A percentile compares a stretch with the other conserved stretches of the same genome.
phyloP scores from a whole-genome alignment of 352 stramenopile species.

The Aphanomyces euteiches region DNA sequence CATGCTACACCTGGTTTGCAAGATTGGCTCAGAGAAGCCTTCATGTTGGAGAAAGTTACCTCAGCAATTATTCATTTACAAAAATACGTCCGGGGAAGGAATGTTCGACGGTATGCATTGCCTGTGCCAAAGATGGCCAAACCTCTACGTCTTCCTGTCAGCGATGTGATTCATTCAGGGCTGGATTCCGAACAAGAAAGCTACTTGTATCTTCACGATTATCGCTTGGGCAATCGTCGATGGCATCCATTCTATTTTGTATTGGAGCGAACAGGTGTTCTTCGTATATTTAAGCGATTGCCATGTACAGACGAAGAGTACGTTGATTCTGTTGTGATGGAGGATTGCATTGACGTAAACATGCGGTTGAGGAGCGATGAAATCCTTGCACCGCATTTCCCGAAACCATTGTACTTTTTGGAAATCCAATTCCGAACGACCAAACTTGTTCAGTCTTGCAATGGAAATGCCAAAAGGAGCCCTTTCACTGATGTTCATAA shows the following conservation, averaged over 20 bases:
- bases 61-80: slow-evolving; percentile 20
- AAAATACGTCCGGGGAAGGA: slow-evolving; percentile 10
- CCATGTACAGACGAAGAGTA: neutral
- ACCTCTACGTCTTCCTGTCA: neutral
- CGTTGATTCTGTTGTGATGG: slow-evolving; percentile 18
- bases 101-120: slow-evolving; percentile 14
- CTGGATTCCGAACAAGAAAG: neutral
- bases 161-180: neutral
- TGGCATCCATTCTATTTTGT: slow-evolving; percentile 21
- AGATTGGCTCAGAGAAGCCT: slow-evolving; percentile 23
- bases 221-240: slow-evolving; percentile 18
- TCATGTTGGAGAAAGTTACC: slow-evolving; percentile 16
- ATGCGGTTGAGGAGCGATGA: neutral
- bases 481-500: neutral
- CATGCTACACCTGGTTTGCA: neutral
- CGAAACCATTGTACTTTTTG: slow-evolving; percentile 1
- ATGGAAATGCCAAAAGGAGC: neutral
- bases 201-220: slow-evolving; percentile 23
- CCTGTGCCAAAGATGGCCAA: neutral
- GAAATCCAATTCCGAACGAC: slow-evolving; percentile 9
- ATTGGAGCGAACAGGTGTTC: slow-evolving; percentile 7
- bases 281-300: slow-evolving; percentile 5
- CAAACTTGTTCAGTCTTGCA: neutral
- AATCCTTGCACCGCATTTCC: slow-evolving; percentile 8
- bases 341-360: slow-evolving; percentile 9